Evolutionary conservation across 257 asterid genomes (phyloP), one percentile per base, ranked within the genome.

Genomic region (Gentiana dahurica): DNA sequence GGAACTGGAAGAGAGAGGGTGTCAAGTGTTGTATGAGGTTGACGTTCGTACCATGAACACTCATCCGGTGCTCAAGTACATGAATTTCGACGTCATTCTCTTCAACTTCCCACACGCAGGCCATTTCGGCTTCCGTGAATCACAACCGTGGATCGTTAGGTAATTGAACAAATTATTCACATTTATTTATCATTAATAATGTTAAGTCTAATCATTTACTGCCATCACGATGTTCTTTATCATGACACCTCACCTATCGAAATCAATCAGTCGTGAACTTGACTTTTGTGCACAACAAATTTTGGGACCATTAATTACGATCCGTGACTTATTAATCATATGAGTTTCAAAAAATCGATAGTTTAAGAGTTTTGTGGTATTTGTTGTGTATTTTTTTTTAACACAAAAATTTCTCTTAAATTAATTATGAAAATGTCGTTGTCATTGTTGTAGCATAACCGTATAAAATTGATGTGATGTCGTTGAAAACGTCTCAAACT

Each of bases 61-160:
- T 8, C 62, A 67, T 60, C 58, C 53, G 0, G 8, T 1, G 11
- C 36, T 67, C 34, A 54, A 10, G 49, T 2, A 36, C 10, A 39
- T 1, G 39, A 67, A 54, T 11, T 67, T 67, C 5, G 71, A 67
- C 47, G 41, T 49, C 10, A 60, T 67, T 8, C n/a, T 67, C 52
- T 67, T 38, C 34, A 67, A 60, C 48, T 60, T 66, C 33, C 66
- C 66, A 0, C 71, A 67, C 43, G 66, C 71, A 8, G 66, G 71
- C 0, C 32, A 67, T 49, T 38, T 13, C 2, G 2, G 66, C 49
- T n/a, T 49, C 3, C 1, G 48, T 5, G 71, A 60, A 44, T 45
- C 7, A 12, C 47, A 59, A 51, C 0, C 32, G 2, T 32, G n/a
- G 6, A 65, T 59, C 11, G 53, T 65, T 34, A 3, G 11, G 71